Evolutionary conservation across 306 rosid species (phyloP), one percentile per base, ranked within the genome.

Genomic region (Quercus rubra): DNA sequence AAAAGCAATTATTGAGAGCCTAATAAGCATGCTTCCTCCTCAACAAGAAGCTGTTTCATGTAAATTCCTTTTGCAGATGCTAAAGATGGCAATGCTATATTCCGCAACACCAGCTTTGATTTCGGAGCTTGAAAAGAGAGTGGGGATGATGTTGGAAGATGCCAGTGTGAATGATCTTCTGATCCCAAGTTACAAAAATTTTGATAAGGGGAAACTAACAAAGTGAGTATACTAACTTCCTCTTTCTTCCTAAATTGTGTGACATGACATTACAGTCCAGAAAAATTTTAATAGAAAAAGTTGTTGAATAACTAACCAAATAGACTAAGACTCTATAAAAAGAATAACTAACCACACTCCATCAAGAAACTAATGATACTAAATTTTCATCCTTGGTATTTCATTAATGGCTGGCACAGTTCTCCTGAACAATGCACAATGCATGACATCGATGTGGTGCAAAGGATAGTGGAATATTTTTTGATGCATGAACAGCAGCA

Each of bases 101-200:
- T 93, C 97, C 62, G 90, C 83, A 76, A 86, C 98, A 4, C 88
- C 94, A 23, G 96, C 97, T 79, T 89, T 95, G 70, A 87, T 85
- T 79, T 89, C 97, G 21, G 97, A 95, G 85, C 90, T 91, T 35
- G 99, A 95, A 79, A 93, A 91, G 83, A 89, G 96, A 84, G 91
- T 86, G 12, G 95, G 99, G 66, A 81, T 86, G 88, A 90, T 80
- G 90, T 81, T 95, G 81, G 94, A 93, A 84, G 97, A 91, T 73
- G 98, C 98, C 18, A 92, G 85, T 41, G 99, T 89, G 78, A 82
- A 85, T 80, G 98, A 91, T 85, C 89, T 95, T 77, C 79, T 95
- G 75, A 91, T 95, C 83, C 98, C 99, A 27, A 88, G 89, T 64
- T 91, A 85, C 76, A 90, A 85, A 81, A 87, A 61, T 68, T 88